Conservation (phyloP, 164 flowering plant genomes). For the Chimonanthus salicifolius region DNA sequence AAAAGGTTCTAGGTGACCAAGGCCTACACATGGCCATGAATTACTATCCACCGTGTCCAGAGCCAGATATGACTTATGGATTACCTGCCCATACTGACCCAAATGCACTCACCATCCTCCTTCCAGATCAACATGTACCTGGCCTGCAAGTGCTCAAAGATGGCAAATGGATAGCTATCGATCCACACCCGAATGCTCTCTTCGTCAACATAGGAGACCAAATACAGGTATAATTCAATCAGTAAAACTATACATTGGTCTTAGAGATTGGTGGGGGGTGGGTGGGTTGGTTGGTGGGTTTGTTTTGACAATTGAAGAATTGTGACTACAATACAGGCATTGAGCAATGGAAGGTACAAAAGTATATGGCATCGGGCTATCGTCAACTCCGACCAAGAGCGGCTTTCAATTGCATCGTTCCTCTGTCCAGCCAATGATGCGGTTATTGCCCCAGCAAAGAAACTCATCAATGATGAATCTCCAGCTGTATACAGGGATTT, state of each 20-base stretch:
- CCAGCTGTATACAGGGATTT: slow-evolving; percentile 38
- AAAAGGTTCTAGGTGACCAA: slow-evolving; percentile 47
- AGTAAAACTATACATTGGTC: background rate
- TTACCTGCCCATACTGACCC: slow-evolving; percentile 81
- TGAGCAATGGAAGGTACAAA: slow-evolving; percentile 68
- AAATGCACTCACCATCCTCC: slow-evolving; percentile 67
- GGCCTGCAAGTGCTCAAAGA: slow-evolving; percentile 73
- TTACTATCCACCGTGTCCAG: slow-evolving; percentile 71
- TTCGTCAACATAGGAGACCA: slow-evolving; percentile 80
- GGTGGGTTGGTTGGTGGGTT: too few species aligned
- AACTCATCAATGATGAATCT: slow-evolving; percentile 26
- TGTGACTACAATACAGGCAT: slow-evolving; percentile 34
- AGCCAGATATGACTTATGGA: slow-evolving; percentile 76
- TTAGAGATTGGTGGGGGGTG: background rate
- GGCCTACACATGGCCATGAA: slow-evolving; percentile 86
- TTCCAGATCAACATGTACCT: slow-evolving; percentile 48
- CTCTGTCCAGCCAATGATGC: slow-evolving; percentile 54
- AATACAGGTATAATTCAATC: slow-evolving; percentile 41
- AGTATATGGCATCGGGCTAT: slow-evolving; percentile 74
- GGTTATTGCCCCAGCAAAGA: slow-evolving; percentile 37
- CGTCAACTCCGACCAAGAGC: slow-evolving; percentile 43
- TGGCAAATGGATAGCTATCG: slow-evolving; percentile 61
- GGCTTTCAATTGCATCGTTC: slow-evolving; percentile 69
- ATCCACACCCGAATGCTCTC: slow-evolving; percentile 60
- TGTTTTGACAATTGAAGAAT: background rate